Conservation (phyloP, 805 yeast species). For the Myxozyma kluyveri region DNA sequence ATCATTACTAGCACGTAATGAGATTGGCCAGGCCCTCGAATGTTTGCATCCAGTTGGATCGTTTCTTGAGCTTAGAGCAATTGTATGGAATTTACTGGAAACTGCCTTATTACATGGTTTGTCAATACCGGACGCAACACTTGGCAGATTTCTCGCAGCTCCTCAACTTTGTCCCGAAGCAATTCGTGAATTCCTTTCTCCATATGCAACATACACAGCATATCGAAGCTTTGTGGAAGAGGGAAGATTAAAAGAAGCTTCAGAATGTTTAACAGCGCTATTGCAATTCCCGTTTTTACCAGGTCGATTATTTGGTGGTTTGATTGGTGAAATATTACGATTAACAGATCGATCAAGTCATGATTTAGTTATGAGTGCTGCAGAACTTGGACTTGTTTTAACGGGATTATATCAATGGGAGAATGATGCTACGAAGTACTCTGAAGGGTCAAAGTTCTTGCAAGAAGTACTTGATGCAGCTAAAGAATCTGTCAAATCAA, state of each 20-base stretch:
- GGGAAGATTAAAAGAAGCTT: background rate
- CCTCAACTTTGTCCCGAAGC: constrained; percentile 22
- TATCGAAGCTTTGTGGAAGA: constrained; percentile 16
- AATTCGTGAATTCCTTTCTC: constrained; percentile 36
- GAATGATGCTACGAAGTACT: constrained; percentile 7
- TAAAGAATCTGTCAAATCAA: background rate
- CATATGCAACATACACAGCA: constrained; percentile 36
- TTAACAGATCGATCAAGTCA: constrained; percentile 7
- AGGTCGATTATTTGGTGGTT: constrained; percentile 5
- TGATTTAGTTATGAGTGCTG: constrained; percentile 17
- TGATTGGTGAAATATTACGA: constrained; percentile 17
- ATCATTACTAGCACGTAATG: constrained; percentile 2
- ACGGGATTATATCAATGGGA: constrained; percentile 33
- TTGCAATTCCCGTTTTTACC: constrained; percentile 36
- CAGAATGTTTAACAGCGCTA: constrained; percentile 21
- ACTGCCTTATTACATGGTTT: constrained; percentile 24
- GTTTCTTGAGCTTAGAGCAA: constrained; percentile 25
- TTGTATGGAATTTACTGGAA: constrained; percentile 35
- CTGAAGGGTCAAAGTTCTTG: constrained; percentile 23
- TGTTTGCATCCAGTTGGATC: constrained; percentile 31
- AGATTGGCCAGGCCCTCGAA: constrained; percentile 32
- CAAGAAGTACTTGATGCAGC: constrained; percentile 13
- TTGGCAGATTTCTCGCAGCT: constrained; percentile 12
- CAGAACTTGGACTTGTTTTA: constrained; percentile 27
- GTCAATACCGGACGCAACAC: constrained; percentile 17